Evolutionary conservation across 2,329 filamentous ascomycete genomes (phyloP).

Genomic region (Alternaria ethzedia): DNA sequence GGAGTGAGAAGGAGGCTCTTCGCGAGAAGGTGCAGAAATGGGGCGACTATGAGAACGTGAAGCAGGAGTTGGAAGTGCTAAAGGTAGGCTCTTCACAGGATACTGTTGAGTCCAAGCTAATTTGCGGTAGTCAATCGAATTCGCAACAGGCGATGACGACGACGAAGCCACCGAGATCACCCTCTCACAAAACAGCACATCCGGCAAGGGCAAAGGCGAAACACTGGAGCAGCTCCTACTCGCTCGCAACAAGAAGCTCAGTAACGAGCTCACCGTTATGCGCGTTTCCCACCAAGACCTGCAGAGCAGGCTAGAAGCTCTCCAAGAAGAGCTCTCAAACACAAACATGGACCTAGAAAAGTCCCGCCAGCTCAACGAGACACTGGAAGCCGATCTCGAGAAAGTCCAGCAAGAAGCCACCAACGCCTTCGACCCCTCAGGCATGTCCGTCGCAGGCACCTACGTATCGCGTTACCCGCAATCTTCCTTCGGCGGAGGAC

Average conservation of each 20-base stretch:
- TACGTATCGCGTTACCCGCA: constrained; percentile 81
- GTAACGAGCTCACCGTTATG: constrained; percentile 89
- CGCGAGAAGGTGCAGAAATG: constrained; percentile 85
- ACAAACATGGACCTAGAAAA: constrained; percentile 88
- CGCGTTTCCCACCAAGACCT: constrained; percentile 94
- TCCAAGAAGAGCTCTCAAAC: constrained; percentile 83
- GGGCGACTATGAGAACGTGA: constrained; percentile 94
- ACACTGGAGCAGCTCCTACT: constrained; percentile 89
- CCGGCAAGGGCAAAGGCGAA: constrained; percentile 70
- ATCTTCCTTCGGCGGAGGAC: constrained; percentile 58
- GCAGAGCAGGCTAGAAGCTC: constrained; percentile 75
- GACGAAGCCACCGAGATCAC: constrained; percentile 46
- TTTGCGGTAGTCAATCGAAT: constrained; percentile 77
- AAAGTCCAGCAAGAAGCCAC: constrained; percentile 84
- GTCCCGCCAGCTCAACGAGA: constrained; percentile 81
- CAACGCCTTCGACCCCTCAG: constrained; percentile 81
- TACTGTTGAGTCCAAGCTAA: constrained; percentile 11
- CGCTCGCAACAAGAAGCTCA: constrained; percentile 93
- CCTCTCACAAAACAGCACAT: constrained; percentile 56
- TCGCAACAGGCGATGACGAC: constrained; percentile 83
- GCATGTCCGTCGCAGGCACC: constrained; percentile 90
- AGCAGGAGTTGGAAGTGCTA: constrained; percentile 92
- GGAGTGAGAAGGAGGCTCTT: constrained; percentile 80
- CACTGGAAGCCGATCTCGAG: constrained; percentile 89
- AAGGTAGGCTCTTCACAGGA: constrained; percentile 59